Evolutionary conservation across 139 green algal genomes (phyloP), one percentile per base, ranked within the genome.

Genomic region (Chlamydomonas applanata): DNA sequence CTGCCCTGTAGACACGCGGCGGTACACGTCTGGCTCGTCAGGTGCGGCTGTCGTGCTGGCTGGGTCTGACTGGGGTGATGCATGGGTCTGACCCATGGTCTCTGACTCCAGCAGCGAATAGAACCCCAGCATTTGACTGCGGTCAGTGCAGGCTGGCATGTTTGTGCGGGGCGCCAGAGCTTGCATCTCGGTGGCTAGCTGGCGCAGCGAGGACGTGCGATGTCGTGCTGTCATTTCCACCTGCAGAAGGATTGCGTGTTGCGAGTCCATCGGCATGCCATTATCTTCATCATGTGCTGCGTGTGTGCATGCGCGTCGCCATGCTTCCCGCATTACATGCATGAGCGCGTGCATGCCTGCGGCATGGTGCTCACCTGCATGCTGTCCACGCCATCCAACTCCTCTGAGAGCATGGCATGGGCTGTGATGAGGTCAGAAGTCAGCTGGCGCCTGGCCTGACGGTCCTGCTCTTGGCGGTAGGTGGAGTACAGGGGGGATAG

Each of bases 371-470:
- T 20, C 2, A 71, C 32, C 29, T 45, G 40, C 1, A 16, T 2
- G 4, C 49, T 25, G 7, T 72, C 49, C 1, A 36, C 45, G n/a
- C 46, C 56, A 25, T 44, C 66, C 29, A 81, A 36, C 24, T 34
- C 34, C 2, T 30, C 34, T 22, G 78, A 67, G 2, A 82, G 71
- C 33, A 68, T 54, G 30, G 45, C 24, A 54, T 85, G 46, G 27
- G 74, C 46, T 25, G 66, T 61, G 2, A 89, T 61, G 46, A 88
- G 83, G 20, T 69, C 71, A 1, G 56, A 46, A 49, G 86, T 82
- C 11, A 63, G 73, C n/a, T 67, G 77, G 66, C 27, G 72, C 75
- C 35, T 75, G 44, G 29, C 77, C 0, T 36, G 33, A 1, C 34
- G 2, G 7, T 73, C 29, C 2, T 56, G 69, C 1, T 72, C 44